phyloP scores from a whole-genome alignment of 2,329 filamentous ascomycete species.

The Xylariaceae sp. region DNA sequence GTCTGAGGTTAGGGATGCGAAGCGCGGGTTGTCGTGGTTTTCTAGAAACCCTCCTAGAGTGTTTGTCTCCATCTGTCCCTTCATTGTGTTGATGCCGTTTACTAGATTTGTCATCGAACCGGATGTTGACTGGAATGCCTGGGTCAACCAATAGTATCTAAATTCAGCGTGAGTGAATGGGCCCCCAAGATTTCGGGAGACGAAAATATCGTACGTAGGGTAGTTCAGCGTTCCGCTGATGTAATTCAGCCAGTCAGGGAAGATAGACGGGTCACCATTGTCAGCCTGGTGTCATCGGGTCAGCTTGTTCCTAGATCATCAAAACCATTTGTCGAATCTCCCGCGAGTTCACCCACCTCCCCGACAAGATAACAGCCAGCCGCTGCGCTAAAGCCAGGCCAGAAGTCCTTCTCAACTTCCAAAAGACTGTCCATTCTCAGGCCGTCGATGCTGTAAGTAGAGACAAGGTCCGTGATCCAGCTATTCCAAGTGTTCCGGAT shows the following conservation, averaged over 20 bases:
- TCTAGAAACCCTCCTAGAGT: slow-evolving; percentile 44
- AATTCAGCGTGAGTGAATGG: not conserved
- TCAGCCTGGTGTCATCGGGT: slow-evolving; percentile 30
- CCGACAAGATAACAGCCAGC: slow-evolving; percentile 48
- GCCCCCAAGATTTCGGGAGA: not conserved
- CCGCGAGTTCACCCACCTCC: slow-evolving; percentile 35
- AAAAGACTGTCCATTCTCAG: slow-evolving; percentile 48
- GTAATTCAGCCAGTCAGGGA: slow-evolving; percentile 44
- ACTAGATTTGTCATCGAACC: slow-evolving; percentile 36
- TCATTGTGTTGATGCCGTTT: slow-evolving; percentile 30
- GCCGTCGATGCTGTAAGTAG: slow-evolving; percentile 51
- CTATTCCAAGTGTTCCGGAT: slow-evolving; percentile 43
- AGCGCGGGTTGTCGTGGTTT: slow-evolving; percentile 47
- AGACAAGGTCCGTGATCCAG: slow-evolving; percentile 46
- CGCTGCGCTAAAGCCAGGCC: slow-evolving; percentile 40
- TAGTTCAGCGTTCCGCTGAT: slow-evolving; percentile 50
- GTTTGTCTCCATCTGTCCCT: slow-evolving; percentile 24
- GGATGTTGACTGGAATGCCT: slow-evolving; percentile 32
- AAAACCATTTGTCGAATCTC: not conserved
- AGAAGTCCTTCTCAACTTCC: slow-evolving; percentile 48
- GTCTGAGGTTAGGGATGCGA: slow-evolving; percentile 44
- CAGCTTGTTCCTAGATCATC: not conserved
- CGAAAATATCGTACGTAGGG: slow-evolving; percentile 37
- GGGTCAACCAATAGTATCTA: slow-evolving; percentile 29
- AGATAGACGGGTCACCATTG: slow-evolving; percentile 42